Percentiles rank a stretch among this genome's conserved stretches.
Evolutionary conservation across 2,329 filamentous ascomycete species (phyloP).

Genomic region (Gaeumannomyces tritici): DNA sequence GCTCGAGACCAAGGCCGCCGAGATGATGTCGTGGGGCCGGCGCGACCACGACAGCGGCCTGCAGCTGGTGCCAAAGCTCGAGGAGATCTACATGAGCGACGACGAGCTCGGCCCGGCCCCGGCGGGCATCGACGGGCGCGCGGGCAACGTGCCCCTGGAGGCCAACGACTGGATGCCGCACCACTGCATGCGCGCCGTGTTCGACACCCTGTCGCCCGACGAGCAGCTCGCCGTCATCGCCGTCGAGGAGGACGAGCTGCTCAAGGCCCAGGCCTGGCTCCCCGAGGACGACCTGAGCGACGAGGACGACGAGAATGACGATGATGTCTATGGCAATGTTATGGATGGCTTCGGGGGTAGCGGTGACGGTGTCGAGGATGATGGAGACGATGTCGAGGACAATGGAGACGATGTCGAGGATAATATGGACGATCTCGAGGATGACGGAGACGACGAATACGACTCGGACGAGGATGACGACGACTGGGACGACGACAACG

Average conservation of each 20-base stretch:
- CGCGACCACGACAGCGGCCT: conserved; percentile 41
- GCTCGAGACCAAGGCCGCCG: conserved; percentile 36
- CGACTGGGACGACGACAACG: not conserved
- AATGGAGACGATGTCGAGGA: not conserved
- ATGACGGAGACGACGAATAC: not conserved
- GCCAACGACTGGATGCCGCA: conserved; percentile 29
- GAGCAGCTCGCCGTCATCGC: conserved; percentile 27
- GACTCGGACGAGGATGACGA: not conserved
- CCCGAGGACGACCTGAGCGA: conserved; percentile 2
- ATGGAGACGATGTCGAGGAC: not conserved
- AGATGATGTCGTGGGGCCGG: conserved; percentile 55
- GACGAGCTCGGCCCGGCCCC: conserved; percentile 27
- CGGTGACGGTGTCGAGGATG: not conserved
- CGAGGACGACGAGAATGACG: not conserved
- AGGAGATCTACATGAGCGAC: conserved; percentile 43
- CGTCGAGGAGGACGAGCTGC: conserved; percentile 17
- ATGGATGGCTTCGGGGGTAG: not conserved
- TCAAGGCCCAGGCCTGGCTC: conserved; percentile 9
- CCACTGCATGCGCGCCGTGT: conserved; percentile 35
- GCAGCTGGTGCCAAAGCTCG: conserved; percentile 38
- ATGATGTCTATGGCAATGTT: not conserved
- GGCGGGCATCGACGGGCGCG: conserved; percentile 10
- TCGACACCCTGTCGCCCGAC: conserved; percentile 23
- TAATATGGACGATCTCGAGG: not conserved
- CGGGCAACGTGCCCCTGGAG: conserved; percentile 22